A percentile compares a stretch with the other conserved stretches of the same genome.
These are phyloP conservation scores for Aspergillus sp. DNA, from an alignment of 2,329 filamentous ascomycete genomes.

Conservation along the genomic window DNA sequence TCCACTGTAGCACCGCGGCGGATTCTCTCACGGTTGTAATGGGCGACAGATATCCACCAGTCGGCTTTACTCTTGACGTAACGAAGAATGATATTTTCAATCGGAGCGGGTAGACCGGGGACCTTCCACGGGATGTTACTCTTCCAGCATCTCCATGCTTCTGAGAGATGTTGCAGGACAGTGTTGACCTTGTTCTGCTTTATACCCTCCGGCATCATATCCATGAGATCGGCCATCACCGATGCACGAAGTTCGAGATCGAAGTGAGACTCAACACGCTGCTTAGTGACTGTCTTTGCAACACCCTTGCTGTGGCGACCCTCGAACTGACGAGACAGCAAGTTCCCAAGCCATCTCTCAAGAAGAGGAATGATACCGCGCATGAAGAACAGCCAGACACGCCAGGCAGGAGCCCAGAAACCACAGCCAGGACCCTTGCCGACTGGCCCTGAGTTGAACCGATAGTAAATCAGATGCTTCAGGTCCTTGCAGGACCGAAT, in stretches of 20 bases:
- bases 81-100: slow-evolving; percentile 96
- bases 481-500: slow-evolving; percentile 98
- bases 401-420: slow-evolving; percentile 98
- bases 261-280: slow-evolving; percentile 97
- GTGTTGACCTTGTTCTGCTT: slow-evolving; percentile 99
- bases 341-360: slow-evolving; percentile 94
- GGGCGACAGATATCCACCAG: slow-evolving; percentile 99
- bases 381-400: slow-evolving; percentile 99
- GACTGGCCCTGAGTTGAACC: slow-evolving; percentile 94
- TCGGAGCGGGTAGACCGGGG: slow-evolving; percentile 89
- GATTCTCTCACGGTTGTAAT: slow-evolving; percentile 98
- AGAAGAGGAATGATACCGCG: slow-evolving; percentile 94
- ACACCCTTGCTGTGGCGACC: slow-evolving; percentile 98
- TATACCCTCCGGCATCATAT: slow-evolving; percentile 99
- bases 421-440: slow-evolving; percentile 97
- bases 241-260: slow-evolving; percentile 95
- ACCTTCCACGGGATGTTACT: slow-evolving; percentile 99
- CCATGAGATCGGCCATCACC: slow-evolving; percentile 98
- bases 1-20: slow-evolving; percentile 94
- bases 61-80: slow-evolving; percentile 99
- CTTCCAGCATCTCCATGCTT: slow-evolving; percentile 99
- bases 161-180: slow-evolving; percentile 91
- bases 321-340: slow-evolving; percentile 96
- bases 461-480: slow-evolving; percentile 98
- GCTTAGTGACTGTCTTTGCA: slow-evolving; percentile 98